Evolutionary conservation across 164 flowering plant species (phyloP), one percentile per base, ranked within the genome.

Genomic region (Saururus chinensis): DNA sequence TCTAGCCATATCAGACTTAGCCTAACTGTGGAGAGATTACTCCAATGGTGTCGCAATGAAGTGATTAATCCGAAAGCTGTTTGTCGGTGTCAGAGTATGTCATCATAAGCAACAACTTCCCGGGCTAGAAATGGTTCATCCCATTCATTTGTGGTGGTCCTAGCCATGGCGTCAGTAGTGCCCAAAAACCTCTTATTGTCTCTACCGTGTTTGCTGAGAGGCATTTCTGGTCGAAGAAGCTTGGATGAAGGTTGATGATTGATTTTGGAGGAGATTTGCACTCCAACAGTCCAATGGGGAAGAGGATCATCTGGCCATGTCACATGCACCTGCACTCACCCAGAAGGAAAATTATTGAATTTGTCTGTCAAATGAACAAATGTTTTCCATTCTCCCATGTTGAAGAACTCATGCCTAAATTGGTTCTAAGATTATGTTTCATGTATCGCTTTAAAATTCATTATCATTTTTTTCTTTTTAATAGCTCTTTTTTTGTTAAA

Each of bases 31-130:
- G 37, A 30, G 6, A 2, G 6, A 30, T 30, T 30, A 30, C 37
- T 30, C 11, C 49, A 45, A 12, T 17, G 11, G 11, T 9, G 17
- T 8, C 17, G 14, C 14, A 45, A 45, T 45, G 14, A 45, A 12
- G 49, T 30, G 37, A 30, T 45, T 3, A 45, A 45, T 12, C 17
- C 11, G 17, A 12, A 17, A 45, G 49, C 49, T 45, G 17, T 4
- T 17, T 12, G 7, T 45, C 17, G 2, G 14, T 8, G 17, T 73
- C 59, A 84, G 61, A 87, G 72, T 60, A 90, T 76, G 76, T 90
- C 97, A 72, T 90, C 97, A 68, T 90, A 90, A 17, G 90, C 92
- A 65, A 90, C 62, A 17, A 90, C 77, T 70, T 83, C 89, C 59
- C 92, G 75, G 45, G 84, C 89, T 70, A 71, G 80, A 68, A 74